Conservation (phyloP, 257 asterid genomes). For the Leptodermis oblonga region DNA sequence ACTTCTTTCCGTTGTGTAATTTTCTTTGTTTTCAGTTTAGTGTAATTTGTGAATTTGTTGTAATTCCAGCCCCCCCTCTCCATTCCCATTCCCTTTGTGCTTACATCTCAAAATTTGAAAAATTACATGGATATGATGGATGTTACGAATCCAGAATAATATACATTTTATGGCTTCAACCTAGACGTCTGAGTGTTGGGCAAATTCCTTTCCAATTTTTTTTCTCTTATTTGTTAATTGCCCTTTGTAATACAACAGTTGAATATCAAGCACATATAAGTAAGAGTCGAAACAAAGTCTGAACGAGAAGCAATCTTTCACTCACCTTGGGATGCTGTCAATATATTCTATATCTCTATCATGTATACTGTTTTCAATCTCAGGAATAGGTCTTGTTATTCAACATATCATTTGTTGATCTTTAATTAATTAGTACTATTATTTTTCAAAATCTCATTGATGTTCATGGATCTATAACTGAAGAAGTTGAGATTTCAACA, state of each 20-base stretch:
- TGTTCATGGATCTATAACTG: not conserved
- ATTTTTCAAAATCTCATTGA: not conserved
- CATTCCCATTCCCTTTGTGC: not conserved
- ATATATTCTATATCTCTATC: not conserved
- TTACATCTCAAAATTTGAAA: not conserved
- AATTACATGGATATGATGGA: not conserved
- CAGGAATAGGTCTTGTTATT: not conserved
- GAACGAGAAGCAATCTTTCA: too few species aligned
- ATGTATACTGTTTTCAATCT: not conserved
- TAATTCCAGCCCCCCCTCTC: too few species aligned
- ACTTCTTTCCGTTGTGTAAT: not conserved
- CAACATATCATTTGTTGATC: not conserved
- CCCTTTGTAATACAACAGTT: not conserved
- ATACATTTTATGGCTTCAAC: not conserved
- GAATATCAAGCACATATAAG: not conserved
- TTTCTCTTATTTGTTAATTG: not conserved
- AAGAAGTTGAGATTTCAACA: not conserved
- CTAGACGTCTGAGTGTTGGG: not conserved
- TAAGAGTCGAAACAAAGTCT: too few species aligned
- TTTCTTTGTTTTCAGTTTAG: not conserved
- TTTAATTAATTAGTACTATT: not conserved
- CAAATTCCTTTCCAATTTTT: too few species aligned
- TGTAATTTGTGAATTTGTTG: not conserved
- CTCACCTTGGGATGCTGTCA: not conserved
- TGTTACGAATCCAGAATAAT: not conserved